Conservation (phyloP, 345 rosid species). For the Bruguiera parviflora region DNA sequence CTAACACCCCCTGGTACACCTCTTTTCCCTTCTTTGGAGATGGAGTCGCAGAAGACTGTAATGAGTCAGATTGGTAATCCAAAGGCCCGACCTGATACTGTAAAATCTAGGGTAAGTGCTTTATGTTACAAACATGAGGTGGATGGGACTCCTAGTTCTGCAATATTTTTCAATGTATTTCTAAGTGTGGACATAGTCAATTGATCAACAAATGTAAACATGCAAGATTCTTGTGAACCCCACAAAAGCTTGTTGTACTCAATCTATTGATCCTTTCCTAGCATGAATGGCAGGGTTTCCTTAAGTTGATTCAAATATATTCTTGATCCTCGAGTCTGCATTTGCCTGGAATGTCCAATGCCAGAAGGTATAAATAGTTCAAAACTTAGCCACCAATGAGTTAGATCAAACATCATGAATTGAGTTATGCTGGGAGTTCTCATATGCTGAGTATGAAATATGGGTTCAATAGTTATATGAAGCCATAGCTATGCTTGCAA, state of each 20-base stretch:
- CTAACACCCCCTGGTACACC: conserved; percentile 98
- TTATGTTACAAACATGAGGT: conserved; percentile 3
- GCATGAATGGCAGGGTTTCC: conserved; percentile 7
- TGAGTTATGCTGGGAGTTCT: not conserved
- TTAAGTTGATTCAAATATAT: not conserved
- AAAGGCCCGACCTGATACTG: conserved; percentile 55
- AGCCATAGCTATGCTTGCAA: not conserved
- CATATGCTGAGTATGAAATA: not conserved
- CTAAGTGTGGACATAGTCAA: no score
- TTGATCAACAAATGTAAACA: not conserved
- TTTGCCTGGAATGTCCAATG: not conserved
- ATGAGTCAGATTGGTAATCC: conserved; percentile 69
- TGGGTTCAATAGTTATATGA: no score
- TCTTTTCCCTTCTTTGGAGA: conserved; percentile 91
- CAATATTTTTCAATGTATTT: no score
- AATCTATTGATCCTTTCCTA: not conserved
- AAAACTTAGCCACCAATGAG: not conserved
- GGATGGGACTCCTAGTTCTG: not conserved
- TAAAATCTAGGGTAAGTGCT: conserved; percentile 76
- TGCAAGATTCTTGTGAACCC: not conserved
- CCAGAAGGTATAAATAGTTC: not conserved
- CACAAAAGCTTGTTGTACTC: not conserved
- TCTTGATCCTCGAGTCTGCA: not conserved
- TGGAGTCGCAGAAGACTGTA: conserved; percentile 72
- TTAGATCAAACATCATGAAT: not conserved